These are phyloP conservation scores for Puccinia hordei DNA, from an alignment of 1,284 basidiomycete species.

Conservation along the genomic window DNA sequence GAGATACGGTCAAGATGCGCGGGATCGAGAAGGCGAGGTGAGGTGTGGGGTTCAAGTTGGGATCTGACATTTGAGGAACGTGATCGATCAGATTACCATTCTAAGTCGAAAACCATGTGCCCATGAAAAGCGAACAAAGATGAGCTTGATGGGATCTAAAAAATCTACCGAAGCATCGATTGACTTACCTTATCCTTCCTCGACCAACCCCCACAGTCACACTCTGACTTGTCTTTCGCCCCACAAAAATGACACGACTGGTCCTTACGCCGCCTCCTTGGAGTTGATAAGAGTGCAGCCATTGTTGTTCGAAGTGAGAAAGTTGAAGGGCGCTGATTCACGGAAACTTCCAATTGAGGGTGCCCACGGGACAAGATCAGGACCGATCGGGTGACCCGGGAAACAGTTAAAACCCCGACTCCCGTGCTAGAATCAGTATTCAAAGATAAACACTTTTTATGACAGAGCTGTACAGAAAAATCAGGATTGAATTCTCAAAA, in stretches of 20 bases:
- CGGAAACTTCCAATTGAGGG: no score
- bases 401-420: no score
- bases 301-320: slow-evolving; percentile 19
- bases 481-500: no score
- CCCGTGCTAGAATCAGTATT: no score
- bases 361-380: no score
- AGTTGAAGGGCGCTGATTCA: no score
- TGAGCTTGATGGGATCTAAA: neutral
- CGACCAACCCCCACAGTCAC: slow-evolving; percentile 30
- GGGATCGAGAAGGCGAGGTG: slow-evolving; percentile 23
- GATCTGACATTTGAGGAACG: slow-evolving; percentile 46
- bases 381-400: no score
- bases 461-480: no score
- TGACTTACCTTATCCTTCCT: slow-evolving; percentile 44
- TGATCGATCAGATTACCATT: slow-evolving; percentile 46
- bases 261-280: slow-evolving; percentile 9
- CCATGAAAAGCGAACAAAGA: neutral
- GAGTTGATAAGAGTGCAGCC: slow-evolving; percentile 23
- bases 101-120: slow-evolving; percentile 2
- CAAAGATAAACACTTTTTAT: no score
- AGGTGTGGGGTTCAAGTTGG: slow-evolving; percentile 32
- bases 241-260: slow-evolving; percentile 45
- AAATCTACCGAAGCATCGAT: no score
- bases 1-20: slow-evolving; percentile 19
- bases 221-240: slow-evolving; percentile 1